These are phyloP conservation scores for Colletotrichum tropicicola DNA, from an alignment of 2,329 filamentous ascomycete genomes.

Conservation along the genomic window DNA sequence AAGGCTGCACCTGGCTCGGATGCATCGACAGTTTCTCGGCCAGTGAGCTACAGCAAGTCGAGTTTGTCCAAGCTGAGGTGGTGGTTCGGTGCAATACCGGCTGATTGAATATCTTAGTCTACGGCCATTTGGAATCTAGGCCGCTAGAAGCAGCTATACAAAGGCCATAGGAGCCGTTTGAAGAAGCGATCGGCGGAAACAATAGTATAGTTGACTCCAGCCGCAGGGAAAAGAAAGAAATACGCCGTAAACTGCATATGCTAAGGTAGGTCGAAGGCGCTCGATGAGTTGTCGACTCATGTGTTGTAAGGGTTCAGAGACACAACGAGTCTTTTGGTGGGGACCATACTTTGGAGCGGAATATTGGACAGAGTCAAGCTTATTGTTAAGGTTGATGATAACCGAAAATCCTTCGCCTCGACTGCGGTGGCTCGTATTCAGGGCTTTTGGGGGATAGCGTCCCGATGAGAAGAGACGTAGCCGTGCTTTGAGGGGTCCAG, in stretches of 20 bases:
- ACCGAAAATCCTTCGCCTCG: not conserved
- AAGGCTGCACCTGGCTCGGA: not conserved
- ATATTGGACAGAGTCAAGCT: not conserved
- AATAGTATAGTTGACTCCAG: not conserved
- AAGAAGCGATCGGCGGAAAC: not conserved
- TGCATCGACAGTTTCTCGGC: not conserved
- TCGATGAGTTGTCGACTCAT: not conserved
- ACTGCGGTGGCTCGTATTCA: not conserved
- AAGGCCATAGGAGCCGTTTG: not conserved
- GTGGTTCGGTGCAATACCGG: too few species aligned
- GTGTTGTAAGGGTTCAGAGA: too few species aligned
- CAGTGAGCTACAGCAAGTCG: too few species aligned
- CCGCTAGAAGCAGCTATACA: not conserved
- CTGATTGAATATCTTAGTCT: too few species aligned
- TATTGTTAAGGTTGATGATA: conserved; percentile 3
- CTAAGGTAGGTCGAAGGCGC: not conserved
- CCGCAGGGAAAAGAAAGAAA: not conserved
- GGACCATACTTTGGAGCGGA: not conserved
- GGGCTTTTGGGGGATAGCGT: not conserved
- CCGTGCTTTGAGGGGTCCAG: not conserved
- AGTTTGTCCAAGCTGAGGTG: too few species aligned
- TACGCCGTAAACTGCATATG: too few species aligned
- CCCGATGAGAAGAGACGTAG: too few species aligned
- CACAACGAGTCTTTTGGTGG: not conserved
- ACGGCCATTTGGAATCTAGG: not conserved